Evolutionary conservation across 441 rosid species (phyloP).

Genomic region (Brassica balearica): DNA sequence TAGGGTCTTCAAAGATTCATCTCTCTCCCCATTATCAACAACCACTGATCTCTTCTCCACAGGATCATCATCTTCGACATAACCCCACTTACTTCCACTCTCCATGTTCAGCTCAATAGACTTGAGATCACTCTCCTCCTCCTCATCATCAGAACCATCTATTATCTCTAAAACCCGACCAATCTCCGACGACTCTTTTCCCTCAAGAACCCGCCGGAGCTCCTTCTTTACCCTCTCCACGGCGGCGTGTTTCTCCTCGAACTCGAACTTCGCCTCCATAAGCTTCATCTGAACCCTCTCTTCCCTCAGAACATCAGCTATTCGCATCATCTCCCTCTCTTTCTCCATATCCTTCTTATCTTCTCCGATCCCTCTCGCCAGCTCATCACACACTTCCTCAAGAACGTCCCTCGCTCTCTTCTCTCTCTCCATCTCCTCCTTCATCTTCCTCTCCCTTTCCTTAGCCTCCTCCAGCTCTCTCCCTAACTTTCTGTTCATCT

Average conservation of each 20-base stretch:
- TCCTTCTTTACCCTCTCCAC: constrained; percentile 68
- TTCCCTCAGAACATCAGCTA: constrained; percentile 89
- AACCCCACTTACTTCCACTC: constrained; percentile 84
- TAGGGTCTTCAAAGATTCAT: constrained; percentile 52
- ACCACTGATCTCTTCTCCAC: constrained; percentile 51
- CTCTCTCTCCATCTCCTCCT: constrained; percentile 72
- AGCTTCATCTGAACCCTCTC: constrained; percentile 98
- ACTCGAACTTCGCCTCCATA: constrained; percentile 75
- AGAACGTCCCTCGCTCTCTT: constrained; percentile 84
- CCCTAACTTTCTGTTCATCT: constrained; percentile 83
- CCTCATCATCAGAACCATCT: constrained; percentile 57
- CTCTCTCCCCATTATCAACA: constrained; percentile 53
- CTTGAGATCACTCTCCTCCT: constrained; percentile 76
- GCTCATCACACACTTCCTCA: constrained; percentile 86
- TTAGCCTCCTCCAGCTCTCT: constrained; percentile 71
- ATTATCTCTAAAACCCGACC: constrained; percentile 63
- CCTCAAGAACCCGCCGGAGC: constrained; percentile 60
- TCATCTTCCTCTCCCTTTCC: constrained; percentile 48
- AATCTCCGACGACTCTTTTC: constrained; percentile 38
- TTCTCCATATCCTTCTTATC: constrained; percentile 82
- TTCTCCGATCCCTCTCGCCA: constrained; percentile 75
- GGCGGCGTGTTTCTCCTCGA: constrained; percentile 86
- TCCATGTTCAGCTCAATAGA: constrained; percentile 92
- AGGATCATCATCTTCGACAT: constrained; percentile 49
- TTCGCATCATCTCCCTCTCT: constrained; percentile 93